Evolutionary conservation across 345 rosid genomes (phyloP), one percentile per base, ranked within the genome.

Genomic region (Corchorus capsularis): DNA sequence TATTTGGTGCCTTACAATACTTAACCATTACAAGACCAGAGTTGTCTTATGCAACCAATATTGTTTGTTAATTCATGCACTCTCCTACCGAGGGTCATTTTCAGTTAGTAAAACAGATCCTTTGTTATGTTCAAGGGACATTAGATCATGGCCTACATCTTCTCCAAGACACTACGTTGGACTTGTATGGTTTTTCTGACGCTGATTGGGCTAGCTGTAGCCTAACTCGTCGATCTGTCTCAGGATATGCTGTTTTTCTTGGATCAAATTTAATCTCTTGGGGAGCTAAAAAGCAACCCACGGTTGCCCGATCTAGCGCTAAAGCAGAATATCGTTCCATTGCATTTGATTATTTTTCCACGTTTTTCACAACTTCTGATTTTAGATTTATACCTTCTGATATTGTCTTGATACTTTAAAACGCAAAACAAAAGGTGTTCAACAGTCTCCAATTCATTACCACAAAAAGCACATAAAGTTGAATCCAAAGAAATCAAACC

Each of bases 51-150:
- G 66, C 37, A 6, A 54, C 57, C 8, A 72, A 59, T 34, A 5
- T 5, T 3, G 68, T 73, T 3, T 73, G 53, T 22, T 55, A 57
- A 22, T 57, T 57, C 55, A 73, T 73, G 68, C 68, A 73, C 1
- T 5, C 16, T 8, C 76, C 76, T 6, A 8, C 64, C 2, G 55
- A 34, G 41, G 16, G 8, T 6, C 37, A 73, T 14, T 73, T 45
- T 43, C 50, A 57, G 4, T 39, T 14, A 8, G 39, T 73, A n/a
- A 43, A 73, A n/a, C 1, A 39, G 11, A 73, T 73, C 10, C 8
- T 73, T 2, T 3, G 55, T 2, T 72, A 55, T 37, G 49, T 72
- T 16, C 20, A 61, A 10, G 69, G 56, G 27, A 27, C 65, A 1
- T 15, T 35, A 15, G 15, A 7, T 16, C 6, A 22, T 12, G 68